Evolutionary conservation across 1,284 basidiomycete genomes (phyloP), one percentile per base, ranked within the genome.

Genomic region (Ustilago sp.): DNA sequence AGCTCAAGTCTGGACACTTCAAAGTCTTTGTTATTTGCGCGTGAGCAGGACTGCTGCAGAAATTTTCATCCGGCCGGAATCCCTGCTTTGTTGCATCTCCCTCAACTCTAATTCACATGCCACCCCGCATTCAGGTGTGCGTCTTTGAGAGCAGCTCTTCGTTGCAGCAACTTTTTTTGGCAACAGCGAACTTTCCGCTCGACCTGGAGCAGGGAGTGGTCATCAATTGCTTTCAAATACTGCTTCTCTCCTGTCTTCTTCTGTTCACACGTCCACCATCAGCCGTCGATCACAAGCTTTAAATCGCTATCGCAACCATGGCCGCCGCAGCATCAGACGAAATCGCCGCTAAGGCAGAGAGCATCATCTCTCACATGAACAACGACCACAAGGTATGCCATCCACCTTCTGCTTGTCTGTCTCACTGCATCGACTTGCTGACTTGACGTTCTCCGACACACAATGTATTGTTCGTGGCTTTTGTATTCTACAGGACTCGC

Each of bases 311-410:
- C 48, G 31, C 28, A 15, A 50, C 28, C 31, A 66, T 41, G 8
- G 68, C 64, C 59, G 59, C 68, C 11, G 28, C 57, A 4, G 41
- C 52, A 56, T 53, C 53, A 12, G 70, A 77, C 50, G 75, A 77
- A n/a, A 50, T 77, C 28, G 70, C 67, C 45, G 57, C 70, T 38
- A 77, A 77, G 67, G 66, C 70, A 28, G 75, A 69, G 13, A 68
- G 67, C 35, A 73, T 77, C 41, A 56, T 73, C 47, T 70, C 70
- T 17, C 70, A 77, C 64, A 77, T 77, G 75, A 77, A 77, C 75
- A 77, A 70, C 31, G 75, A 73, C 31, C 75, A 77, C 67, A 67
- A 74, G 75, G 75, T 77, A 36, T 52, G 70, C 28, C 8, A 32
- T 7, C 23, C 48, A n/a, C n/a, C 7, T 19, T 5, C n/a, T n/a